Conservation (phyloP, 2,329 filamentous ascomycete species). For the Pezicula carpinea region DNA sequence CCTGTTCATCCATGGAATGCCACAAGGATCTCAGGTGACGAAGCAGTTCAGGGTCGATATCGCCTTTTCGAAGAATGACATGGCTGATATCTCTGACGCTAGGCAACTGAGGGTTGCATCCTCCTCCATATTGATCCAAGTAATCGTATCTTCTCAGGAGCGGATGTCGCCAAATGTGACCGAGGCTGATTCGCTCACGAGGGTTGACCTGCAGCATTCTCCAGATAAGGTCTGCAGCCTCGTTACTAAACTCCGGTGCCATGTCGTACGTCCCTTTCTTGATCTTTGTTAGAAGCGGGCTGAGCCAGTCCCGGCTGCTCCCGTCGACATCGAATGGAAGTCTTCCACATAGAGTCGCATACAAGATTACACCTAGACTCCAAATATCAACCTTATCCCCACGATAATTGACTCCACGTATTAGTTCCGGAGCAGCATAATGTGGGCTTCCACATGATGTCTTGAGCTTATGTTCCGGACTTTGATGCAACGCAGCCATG, state of each 20-base stretch:
- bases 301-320: slow-evolving; percentile 36
- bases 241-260: slow-evolving; percentile 55
- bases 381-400: slow-evolving; percentile 89
- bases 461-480: slow-evolving; percentile 69
- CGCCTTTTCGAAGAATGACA: slow-evolving; percentile 53
- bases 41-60: slow-evolving; percentile 77
- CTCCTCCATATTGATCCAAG: slow-evolving; percentile 50
- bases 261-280: slow-evolving; percentile 57
- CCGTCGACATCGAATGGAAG: slow-evolving; percentile 69
- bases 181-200: slow-evolving; percentile 70
- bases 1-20: slow-evolving; percentile 76
- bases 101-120: slow-evolving; percentile 45
- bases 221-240: slow-evolving; percentile 73
- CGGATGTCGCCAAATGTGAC: slow-evolving; percentile 80
- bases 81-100: slow-evolving; percentile 57
- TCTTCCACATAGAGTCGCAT: slow-evolving; percentile 76
- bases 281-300: slow-evolving; percentile 57
- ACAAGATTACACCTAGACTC: slow-evolving; percentile 89
- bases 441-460: slow-evolving; percentile 96
- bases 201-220: slow-evolving; percentile 78
- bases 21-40: slow-evolving; percentile 85
- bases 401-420: slow-evolving; percentile 71
- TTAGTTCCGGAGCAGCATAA: slow-evolving; percentile 91
- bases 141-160: slow-evolving; percentile 81
- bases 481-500: slow-evolving; percentile 89